Conservation (phyloP, 345 rosid species). For the Brassica cretica region DNA sequence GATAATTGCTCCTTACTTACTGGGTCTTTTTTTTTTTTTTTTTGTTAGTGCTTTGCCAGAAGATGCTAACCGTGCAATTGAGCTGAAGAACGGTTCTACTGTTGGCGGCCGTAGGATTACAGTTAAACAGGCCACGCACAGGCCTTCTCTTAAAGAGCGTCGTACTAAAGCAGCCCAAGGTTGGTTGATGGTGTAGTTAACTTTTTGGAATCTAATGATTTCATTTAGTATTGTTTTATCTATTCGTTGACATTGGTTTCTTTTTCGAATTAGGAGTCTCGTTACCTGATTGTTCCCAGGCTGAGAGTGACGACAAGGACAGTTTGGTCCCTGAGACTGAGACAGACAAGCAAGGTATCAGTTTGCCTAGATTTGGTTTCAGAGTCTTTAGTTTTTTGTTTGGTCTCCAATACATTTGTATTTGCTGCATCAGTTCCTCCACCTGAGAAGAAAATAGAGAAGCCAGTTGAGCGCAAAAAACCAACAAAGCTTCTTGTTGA, state of each 20-base stretch:
- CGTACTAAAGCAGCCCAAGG: conserved; percentile 65
- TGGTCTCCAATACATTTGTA: conserved; percentile 12
- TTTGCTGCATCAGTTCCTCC: conserved; percentile 33
- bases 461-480: conserved; percentile 54
- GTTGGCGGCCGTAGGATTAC: conserved; percentile 78
- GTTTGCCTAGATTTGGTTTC: conserved; percentile 38
- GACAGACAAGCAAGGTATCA: conserved; percentile 41
- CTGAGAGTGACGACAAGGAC: conserved; percentile 34
- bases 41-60: conserved; percentile 70
- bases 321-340: conserved; percentile 26
- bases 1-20: background rate
- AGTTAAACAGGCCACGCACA: conserved; percentile 80
- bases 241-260: background rate
- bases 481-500: conserved; percentile 46
- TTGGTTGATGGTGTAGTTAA: background rate
- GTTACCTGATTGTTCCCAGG: conserved; percentile 43
- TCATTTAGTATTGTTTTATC: background rate
- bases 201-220: background rate
- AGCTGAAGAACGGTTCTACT: conserved; percentile 63
- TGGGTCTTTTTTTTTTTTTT: conserved; percentile 8
- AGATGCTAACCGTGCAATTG: conserved; percentile 80
- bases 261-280: conserved; percentile 20
- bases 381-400: conserved; percentile 3
- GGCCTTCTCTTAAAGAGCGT: conserved; percentile 76
- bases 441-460: conserved; percentile 43